Conservation (phyloP, 1,284 basidiomycete species). For the Apiotrichum gracile region DNA sequence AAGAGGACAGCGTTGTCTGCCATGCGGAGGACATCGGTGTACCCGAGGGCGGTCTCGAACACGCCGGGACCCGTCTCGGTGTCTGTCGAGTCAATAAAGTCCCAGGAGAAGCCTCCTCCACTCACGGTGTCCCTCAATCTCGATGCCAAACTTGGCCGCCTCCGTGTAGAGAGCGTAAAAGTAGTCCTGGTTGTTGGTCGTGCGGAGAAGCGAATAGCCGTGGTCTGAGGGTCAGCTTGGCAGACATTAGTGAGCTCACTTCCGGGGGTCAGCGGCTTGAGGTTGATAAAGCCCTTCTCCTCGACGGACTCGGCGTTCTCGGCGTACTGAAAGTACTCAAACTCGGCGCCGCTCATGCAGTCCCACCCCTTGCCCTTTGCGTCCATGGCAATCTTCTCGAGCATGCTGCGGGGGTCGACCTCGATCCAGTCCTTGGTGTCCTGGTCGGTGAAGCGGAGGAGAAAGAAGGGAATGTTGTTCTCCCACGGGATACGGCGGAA, state of each 20-base stretch:
- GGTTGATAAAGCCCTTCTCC: constrained; percentile 68
- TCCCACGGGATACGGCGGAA: constrained; percentile 90
- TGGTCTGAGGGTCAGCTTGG: constrained; percentile 60
- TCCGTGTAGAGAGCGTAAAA: constrained; percentile 84
- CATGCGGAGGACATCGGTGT: constrained; percentile 76
- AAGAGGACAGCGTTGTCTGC: constrained; percentile 91
- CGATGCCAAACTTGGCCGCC: constrained; percentile 65
- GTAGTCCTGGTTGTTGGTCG: constrained; percentile 81
- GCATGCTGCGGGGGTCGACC: constrained; percentile 79
- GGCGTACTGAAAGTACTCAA: constrained; percentile 77
- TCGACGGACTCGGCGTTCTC: constrained; percentile 79
- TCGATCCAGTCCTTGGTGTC: constrained; percentile 67
- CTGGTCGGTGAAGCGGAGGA: constrained; percentile 82
- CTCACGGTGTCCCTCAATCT: constrained; percentile 87
- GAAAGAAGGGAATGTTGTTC: constrained; percentile 83
- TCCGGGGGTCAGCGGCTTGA: constrained; percentile 79
- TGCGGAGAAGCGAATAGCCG: constrained; percentile 82
- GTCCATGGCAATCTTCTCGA: constrained; percentile 57
- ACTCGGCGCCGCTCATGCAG: constrained; percentile 79
- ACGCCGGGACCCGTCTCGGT: constrained; percentile 92
- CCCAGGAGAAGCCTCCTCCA: constrained; percentile 11
- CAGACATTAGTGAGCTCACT: constrained; percentile 55
- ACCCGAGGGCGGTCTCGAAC: constrained; percentile 87
- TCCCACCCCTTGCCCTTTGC: constrained; percentile 52
- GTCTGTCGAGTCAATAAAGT: constrained; percentile 52